Conservation (phyloP, 257 asterid genomes). For the Craterostigma plantagineum region DNA sequence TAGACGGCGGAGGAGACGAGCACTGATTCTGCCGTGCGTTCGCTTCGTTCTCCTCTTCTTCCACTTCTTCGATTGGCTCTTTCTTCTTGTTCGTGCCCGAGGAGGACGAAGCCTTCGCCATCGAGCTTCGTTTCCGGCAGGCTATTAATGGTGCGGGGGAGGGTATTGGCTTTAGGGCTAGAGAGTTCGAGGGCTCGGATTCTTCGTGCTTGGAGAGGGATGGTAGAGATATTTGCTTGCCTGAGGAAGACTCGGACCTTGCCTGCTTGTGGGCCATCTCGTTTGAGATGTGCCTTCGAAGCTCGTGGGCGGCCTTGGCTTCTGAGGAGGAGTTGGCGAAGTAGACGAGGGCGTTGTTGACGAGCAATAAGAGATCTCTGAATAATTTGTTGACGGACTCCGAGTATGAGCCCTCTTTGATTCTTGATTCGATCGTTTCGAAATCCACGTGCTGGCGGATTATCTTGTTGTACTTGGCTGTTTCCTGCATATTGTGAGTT, state of each 20-base stretch:
- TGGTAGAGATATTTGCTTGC: conserved; percentile 32
- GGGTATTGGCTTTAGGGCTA: conserved; percentile 34
- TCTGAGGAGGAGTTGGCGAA: conserved; percentile 30
- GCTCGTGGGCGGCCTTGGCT: conserved; percentile 28
- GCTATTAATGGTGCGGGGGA: conserved; percentile 39
- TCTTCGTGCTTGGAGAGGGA: conserved; percentile 32
- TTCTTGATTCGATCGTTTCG: conserved; percentile 24
- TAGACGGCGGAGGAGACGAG: conserved; percentile 14
- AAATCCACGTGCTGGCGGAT: conserved; percentile 42
- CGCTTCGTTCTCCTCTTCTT: conserved; percentile 19
- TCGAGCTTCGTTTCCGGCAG: conserved; percentile 62
- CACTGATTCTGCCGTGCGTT: conserved; percentile 10
- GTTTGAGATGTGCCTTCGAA: conserved; percentile 25
- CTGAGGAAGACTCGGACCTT: conserved; percentile 34
- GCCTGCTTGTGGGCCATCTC: conserved; percentile 20
- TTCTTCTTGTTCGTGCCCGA: conserved; percentile 31
- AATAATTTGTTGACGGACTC: conserved; percentile 33
- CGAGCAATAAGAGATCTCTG: conserved; percentile 51
- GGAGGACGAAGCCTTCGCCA: conserved; percentile 25
- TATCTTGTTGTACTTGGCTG: conserved; percentile 23
- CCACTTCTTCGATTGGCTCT: conserved; percentile 11
- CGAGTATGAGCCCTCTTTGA: conserved; percentile 34
- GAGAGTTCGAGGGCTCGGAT: conserved; percentile 22
- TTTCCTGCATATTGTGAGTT: conserved; percentile 21
- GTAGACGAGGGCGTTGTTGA: conserved; percentile 53